These are phyloP conservation scores for Petasospora fabianii DNA, from an alignment of 1,139 yeast genomes.

Conservation along the genomic window DNA sequence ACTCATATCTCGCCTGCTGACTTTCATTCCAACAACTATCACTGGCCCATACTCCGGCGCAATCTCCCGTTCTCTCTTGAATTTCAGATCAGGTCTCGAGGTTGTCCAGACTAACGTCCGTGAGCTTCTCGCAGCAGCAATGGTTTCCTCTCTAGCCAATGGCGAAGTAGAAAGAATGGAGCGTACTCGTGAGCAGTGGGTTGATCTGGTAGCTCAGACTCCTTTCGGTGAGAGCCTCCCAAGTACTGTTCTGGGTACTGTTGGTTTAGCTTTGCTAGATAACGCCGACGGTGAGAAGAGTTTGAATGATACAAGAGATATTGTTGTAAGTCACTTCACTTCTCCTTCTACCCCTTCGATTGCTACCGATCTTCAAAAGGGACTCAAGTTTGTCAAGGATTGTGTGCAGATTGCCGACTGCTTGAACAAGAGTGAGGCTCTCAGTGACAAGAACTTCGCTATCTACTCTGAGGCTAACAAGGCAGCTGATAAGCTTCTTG, in stretches of 20 bases:
- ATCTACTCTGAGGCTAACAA: too few species aligned
- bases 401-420: conserved; percentile 10
- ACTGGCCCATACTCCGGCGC: conserved; percentile 61
- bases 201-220: conserved; percentile 45
- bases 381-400: conserved; percentile 8
- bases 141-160: conserved; percentile 50
- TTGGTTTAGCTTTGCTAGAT: conserved; percentile 20
- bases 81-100: conserved; percentile 64
- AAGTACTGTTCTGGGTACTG: conserved; percentile 19
- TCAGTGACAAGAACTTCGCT: too few species aligned
- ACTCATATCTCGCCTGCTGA: conserved; percentile 55
- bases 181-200: conserved; percentile 53
- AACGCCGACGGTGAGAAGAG: background rate
- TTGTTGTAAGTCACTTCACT: conserved; percentile 3
- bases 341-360: background rate
- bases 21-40: conserved; percentile 51
- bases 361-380: conserved; percentile 9
- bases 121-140: conserved; percentile 52
- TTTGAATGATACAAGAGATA: conserved; percentile 1
- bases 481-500: too few species aligned
- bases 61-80: conserved; percentile 56
- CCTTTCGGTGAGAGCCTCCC: conserved; percentile 49
- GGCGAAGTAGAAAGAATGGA: conserved; percentile 47
- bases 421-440: conserved; percentile 6
- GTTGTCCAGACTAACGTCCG: conserved; percentile 49